Evolutionary conservation across 2,329 filamentous ascomycete species (phyloP).

Genomic region (Tolypocladium inflatum): DNA sequence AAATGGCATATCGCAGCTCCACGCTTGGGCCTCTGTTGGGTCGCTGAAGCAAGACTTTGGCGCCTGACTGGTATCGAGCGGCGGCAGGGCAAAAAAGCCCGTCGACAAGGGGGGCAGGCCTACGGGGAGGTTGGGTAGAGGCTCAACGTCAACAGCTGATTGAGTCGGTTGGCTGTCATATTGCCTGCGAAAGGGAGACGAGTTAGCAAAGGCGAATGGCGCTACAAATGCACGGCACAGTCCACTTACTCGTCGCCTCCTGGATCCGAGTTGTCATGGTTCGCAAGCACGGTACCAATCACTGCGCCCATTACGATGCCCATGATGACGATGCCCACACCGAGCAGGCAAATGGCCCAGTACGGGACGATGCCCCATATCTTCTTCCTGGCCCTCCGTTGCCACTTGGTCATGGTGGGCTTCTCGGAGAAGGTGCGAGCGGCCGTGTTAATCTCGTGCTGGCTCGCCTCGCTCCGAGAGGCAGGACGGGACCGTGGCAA

Average conservation of each 20-base stretch:
- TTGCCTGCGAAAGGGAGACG: slow-evolving; percentile 6
- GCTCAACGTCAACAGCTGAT: slow-evolving; percentile 36
- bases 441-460: slow-evolving; percentile 44
- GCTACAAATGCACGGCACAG: neutral
- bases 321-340: slow-evolving; percentile 39
- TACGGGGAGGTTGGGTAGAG: slow-evolving; percentile 38
- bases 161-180: slow-evolving; percentile 20
- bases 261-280: slow-evolving; percentile 2
- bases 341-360: slow-evolving; percentile 47
- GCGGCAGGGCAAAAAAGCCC: slow-evolving; percentile 48
- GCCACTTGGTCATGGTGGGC: slow-evolving; percentile 38
- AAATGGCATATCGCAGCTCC: slow-evolving; percentile 50
- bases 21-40: slow-evolving; percentile 44
- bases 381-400: slow-evolving; percentile 41
- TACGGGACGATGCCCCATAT: slow-evolving; percentile 51
- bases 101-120: slow-evolving; percentile 42
- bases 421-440: slow-evolving; percentile 39
- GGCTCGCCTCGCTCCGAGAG: slow-evolving; percentile 41
- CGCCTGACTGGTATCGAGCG: slow-evolving; percentile 36
- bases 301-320: slow-evolving; percentile 48
- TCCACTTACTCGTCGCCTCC: slow-evolving; percentile 14
- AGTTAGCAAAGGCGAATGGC: neutral
- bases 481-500: slow-evolving; percentile 42
- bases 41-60: slow-evolving; percentile 50
- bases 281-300: slow-evolving; percentile 15